Evolutionary conservation across 768 basidiomycete species (phyloP).

Genomic region (Podaxis pistillaris): DNA sequence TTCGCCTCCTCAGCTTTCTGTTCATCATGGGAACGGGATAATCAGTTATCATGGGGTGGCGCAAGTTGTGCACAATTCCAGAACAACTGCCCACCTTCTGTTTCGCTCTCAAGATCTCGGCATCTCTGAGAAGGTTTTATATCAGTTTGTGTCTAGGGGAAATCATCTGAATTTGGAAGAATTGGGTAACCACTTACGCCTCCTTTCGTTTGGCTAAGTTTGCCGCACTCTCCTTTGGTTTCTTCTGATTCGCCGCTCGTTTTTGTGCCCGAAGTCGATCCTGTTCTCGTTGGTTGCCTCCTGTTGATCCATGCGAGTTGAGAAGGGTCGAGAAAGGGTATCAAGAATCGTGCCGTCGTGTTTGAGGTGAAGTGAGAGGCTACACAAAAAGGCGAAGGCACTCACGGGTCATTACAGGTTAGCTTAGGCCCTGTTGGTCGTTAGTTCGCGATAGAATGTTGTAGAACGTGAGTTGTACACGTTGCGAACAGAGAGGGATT

Average conservation of each 20-base stretch:
- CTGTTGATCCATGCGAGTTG: conserved; percentile 34
- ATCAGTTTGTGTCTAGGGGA: conserved; percentile 16
- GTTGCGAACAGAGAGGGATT: conserved; percentile 10
- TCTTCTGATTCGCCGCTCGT: conserved; percentile 55
- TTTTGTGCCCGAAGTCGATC: conserved; percentile 76
- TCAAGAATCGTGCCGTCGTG: conserved; percentile 20
- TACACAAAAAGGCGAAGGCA: conserved; percentile 19
- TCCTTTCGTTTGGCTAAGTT: conserved; percentile 70
- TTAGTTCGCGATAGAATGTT: neutral
- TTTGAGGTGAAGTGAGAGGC: conserved; percentile 14
- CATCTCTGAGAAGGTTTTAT: conserved; percentile 51
- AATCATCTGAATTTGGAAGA: conserved; percentile 15
- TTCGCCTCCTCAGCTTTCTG: conserved; percentile 59
- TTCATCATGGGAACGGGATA: neutral
- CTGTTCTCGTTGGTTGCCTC: conserved; percentile 80
- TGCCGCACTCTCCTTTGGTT: conserved; percentile 68
- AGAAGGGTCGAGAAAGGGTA: conserved; percentile 14
- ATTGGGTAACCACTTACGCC: conserved; percentile 48
- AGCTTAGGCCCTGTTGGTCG: neutral
- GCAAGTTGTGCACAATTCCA: neutral
- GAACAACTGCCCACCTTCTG: conserved; percentile 59
- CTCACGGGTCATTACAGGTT: conserved; percentile 53
- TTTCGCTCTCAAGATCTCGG: conserved; percentile 71
- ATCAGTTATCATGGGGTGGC: conserved; percentile 5
- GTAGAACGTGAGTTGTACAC: conserved; percentile 14